Evolutionary conservation across 495 filamentous ascomycete species (phyloP).

Genomic region (Podospora pseudocomata): DNA sequence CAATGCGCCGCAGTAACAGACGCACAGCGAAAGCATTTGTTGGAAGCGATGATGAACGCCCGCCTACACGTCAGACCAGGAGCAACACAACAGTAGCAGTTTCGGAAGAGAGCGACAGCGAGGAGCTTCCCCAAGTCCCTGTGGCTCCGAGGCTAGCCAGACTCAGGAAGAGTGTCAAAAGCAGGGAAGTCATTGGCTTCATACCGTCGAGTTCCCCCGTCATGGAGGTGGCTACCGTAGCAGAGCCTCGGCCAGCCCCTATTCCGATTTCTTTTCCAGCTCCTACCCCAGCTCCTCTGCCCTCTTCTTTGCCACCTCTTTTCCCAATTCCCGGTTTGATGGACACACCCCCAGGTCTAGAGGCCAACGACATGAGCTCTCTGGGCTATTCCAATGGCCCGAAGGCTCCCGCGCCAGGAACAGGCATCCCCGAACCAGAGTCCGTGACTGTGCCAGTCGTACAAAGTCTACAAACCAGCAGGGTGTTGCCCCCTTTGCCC

Average conservation of each 20-base stretch:
- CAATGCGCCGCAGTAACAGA: not conserved
- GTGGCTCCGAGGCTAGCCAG: constrained; percentile 33
- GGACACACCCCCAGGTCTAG: not conserved
- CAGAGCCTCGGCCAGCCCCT: not conserved
- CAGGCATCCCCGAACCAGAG: not conserved
- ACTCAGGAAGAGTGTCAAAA: constrained; percentile 40
- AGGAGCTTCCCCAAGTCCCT: constrained; percentile 19
- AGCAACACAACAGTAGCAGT: not conserved
- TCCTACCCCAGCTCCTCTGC: too few relatives aligned
- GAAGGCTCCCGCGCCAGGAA: not conserved
- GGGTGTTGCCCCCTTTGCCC: not conserved
- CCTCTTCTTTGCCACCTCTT: not conserved
- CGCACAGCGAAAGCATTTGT: not conserved
- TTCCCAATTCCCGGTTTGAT: not conserved
- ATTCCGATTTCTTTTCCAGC: not conserved
- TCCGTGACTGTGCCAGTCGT: not conserved
- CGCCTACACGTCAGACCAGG: not conserved
- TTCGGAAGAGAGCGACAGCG: constrained; percentile 9
- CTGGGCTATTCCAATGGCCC: not conserved
- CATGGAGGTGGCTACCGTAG: not conserved
- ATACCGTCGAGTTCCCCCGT: constrained; percentile 28
- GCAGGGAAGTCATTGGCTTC: constrained; percentile 44
- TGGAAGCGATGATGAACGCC: not conserved
- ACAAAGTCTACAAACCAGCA: not conserved
- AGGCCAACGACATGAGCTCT: not conserved